Evolutionary conservation across 2,329 filamentous ascomycete species (phyloP).

Genomic region (Pseudofabraea citricarpa): DNA sequence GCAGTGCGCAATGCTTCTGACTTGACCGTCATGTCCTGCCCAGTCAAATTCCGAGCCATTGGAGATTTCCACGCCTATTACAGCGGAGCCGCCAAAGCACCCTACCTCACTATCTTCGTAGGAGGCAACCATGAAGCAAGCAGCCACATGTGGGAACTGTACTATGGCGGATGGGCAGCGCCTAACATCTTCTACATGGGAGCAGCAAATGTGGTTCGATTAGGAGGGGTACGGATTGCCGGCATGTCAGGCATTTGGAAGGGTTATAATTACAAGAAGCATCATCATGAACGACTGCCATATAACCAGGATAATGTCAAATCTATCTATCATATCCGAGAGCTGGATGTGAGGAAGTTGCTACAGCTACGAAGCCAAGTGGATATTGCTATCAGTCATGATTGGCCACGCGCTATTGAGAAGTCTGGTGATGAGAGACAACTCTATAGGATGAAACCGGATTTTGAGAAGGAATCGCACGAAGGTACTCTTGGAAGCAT

Average conservation of each 20-base stretch:
- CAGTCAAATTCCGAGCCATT: slow-evolving; percentile 78
- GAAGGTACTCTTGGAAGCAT: slow-evolving; percentile 73
- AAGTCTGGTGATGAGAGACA: slow-evolving; percentile 63
- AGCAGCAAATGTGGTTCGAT: slow-evolving; percentile 79
- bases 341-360: slow-evolving; percentile 86
- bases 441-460: slow-evolving; percentile 69
- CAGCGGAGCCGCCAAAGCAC: slow-evolving; percentile 68
- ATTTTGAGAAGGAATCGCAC: slow-evolving; percentile 71
- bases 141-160: slow-evolving; percentile 85
- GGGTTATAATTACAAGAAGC: slow-evolving; percentile 76
- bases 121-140: slow-evolving; percentile 95
- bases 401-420: slow-evolving; percentile 88
- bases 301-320: slow-evolving; percentile 74
- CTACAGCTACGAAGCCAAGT: slow-evolving; percentile 81
- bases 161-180: slow-evolving; percentile 95
- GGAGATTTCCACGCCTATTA: slow-evolving; percentile 97
- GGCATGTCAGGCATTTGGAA: slow-evolving; percentile 96
- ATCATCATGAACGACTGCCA: slow-evolving; percentile 80
- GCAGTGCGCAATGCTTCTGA: slow-evolving; percentile 86
- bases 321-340: slow-evolving; percentile 84
- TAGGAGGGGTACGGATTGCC: slow-evolving; percentile 82
- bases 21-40: slow-evolving; percentile 83
- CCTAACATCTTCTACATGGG: slow-evolving; percentile 97
- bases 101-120: slow-evolving; percentile 87
- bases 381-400: slow-evolving; percentile 88